Conservation (phyloP, 768 basidiomycete species). For the Trametes coccinea region DNA sequence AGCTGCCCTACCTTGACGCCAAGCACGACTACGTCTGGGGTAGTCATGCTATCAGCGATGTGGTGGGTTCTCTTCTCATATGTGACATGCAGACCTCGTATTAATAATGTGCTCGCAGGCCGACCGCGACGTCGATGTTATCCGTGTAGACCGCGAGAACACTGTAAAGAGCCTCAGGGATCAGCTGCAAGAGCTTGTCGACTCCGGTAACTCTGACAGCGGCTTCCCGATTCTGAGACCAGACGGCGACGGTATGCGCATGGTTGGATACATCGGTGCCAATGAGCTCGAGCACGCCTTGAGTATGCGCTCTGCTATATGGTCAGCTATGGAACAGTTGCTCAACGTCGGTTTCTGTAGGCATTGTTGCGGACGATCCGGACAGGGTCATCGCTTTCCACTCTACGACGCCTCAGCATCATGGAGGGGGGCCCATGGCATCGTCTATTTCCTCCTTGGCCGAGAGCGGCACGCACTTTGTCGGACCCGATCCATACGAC, state of each 20-base stretch:
- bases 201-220: constrained; percentile 66
- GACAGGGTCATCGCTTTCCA: constrained; percentile 70
- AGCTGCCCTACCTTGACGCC: constrained; percentile 89
- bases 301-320: constrained; percentile 46
- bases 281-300: constrained; percentile 95
- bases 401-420: constrained; percentile 39
- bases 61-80: constrained; percentile 55
- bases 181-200: constrained; percentile 59
- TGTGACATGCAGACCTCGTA: background rate
- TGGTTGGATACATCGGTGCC: constrained; percentile 89
- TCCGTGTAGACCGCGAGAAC: constrained; percentile 70
- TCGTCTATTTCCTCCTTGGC: constrained; percentile 64
- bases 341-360: constrained; percentile 36
- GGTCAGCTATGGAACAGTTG: no score
- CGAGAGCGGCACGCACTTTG: constrained; percentile 38
- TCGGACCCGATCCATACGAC: constrained; percentile 61
- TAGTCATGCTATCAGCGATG: constrained; percentile 68
- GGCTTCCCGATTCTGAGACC: constrained; percentile 85
- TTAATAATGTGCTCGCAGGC: constrained; percentile 44
- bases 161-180: constrained; percentile 77
- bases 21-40: constrained; percentile 93
- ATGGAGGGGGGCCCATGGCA: constrained; percentile 41
- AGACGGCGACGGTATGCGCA: constrained; percentile 52
- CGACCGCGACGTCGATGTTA: constrained; percentile 64
- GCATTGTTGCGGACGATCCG: constrained; percentile 72